phyloP scores from a whole-genome alignment of 257 asterid species.

The Lycium barbarum region DNA sequence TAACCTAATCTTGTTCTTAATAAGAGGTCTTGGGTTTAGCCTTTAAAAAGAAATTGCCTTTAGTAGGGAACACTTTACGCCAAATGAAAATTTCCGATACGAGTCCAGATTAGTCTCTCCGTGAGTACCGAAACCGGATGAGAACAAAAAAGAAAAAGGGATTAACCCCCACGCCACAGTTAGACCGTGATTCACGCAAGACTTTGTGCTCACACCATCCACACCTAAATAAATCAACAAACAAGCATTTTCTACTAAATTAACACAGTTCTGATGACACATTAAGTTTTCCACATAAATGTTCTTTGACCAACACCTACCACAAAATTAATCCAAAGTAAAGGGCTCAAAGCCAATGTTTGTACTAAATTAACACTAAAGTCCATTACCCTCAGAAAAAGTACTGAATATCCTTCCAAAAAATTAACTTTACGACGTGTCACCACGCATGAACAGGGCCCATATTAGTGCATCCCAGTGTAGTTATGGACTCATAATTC shows the following conservation, averaged over 20 bases:
- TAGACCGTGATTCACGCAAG: slow-evolving; percentile 9
- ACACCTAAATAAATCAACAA: slow-evolving; percentile 8
- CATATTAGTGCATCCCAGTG: not conserved
- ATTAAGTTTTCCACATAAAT: not conserved
- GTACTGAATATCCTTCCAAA: not conserved
- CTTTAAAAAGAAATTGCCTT: no score
- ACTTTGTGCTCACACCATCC: not conserved
- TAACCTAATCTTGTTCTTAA: no score
- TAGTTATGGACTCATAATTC: not conserved
- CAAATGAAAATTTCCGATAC: no score
- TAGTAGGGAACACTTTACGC: no score
- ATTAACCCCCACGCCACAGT: not conserved
- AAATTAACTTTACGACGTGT: slow-evolving; percentile 36
- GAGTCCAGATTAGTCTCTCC: no score
- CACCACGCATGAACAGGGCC: slow-evolving; percentile 31
- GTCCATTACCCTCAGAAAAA: not conserved
- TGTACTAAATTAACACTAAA: no score
- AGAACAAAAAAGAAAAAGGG: no score
- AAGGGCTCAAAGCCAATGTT: not conserved
- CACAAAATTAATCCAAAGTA: not conserved
- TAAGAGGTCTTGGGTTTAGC: no score
- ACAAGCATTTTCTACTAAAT: not conserved
- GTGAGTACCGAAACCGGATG: no score
- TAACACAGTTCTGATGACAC: not conserved
- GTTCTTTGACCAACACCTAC: not conserved